Percentiles rank a stretch among this genome's conserved stretches.
These are phyloP conservation scores for Leccinellum luteum DNA, from an alignment of 768 basidiomycete genomes.

Conservation along the genomic window DNA sequence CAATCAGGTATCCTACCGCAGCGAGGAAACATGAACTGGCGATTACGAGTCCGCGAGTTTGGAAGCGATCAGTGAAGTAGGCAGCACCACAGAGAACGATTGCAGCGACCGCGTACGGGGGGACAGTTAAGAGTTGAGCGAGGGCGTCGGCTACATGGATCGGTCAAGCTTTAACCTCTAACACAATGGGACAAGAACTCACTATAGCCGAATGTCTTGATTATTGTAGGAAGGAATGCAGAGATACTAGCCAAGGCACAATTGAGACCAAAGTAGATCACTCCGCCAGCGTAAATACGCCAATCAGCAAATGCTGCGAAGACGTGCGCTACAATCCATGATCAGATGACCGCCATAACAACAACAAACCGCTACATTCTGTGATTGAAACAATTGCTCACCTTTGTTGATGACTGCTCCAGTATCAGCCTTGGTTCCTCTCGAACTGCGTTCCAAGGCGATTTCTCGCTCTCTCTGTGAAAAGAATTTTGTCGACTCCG, in stretches of 20 bases:
- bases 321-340: constrained; percentile 50
- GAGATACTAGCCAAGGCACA: constrained; percentile 75
- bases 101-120: constrained; percentile 76
- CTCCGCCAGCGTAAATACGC: constrained; percentile 65
- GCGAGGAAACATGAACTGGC: constrained; percentile 29
- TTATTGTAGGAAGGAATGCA: constrained; percentile 82
- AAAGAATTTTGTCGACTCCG: constrained; percentile 64
- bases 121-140: constrained; percentile 75
- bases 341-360: background rate
- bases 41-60: constrained; percentile 50
- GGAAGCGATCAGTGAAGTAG: constrained; percentile 63
- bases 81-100: constrained; percentile 56
- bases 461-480: constrained; percentile 51
- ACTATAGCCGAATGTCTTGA: constrained; percentile 72
- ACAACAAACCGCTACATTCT: background rate
- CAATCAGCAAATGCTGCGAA: constrained; percentile 65
- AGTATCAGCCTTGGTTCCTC: constrained; percentile 62
- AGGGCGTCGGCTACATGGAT: constrained; percentile 11
- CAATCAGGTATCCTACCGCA: constrained; percentile 54
- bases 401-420: constrained; percentile 66
- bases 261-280: constrained; percentile 78
- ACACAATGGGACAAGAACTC: constrained; percentile 23
- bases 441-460: constrained; percentile 64
- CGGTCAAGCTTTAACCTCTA: background rate
- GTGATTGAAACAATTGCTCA: constrained; percentile 17